Conservation (phyloP, 2,329 filamentous ascomycete genomes). For the Bipolaris gigantea region DNA sequence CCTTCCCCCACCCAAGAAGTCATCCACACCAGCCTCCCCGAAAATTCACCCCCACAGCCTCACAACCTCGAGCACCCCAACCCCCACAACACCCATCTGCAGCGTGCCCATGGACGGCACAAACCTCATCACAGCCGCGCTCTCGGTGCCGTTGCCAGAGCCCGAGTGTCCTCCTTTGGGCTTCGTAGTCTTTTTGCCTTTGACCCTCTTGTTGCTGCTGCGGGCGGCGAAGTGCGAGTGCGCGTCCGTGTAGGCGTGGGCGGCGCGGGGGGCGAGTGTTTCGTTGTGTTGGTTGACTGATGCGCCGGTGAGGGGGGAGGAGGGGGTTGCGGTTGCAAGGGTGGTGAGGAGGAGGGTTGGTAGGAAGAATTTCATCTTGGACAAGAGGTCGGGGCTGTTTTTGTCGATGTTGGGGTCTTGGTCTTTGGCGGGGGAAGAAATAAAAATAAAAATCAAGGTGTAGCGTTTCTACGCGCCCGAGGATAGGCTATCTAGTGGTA, state of each 20-base stretch:
- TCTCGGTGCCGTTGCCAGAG: background rate
- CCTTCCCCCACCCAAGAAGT: background rate
- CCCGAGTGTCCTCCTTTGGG: background rate
- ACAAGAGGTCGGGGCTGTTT: background rate
- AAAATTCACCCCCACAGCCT: constrained; percentile 24
- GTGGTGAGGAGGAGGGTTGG: constrained; percentile 29
- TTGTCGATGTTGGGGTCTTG: too few species aligned
- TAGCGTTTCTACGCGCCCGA: background rate
- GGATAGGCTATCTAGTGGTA: too few species aligned
- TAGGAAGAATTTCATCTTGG: constrained; percentile 32
- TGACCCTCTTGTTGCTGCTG: constrained; percentile 17
- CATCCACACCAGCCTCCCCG: background rate
- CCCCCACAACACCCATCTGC: constrained; percentile 29
- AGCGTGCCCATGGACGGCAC: constrained; percentile 27
- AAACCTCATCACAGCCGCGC: constrained; percentile 22
- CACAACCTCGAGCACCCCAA: constrained; percentile 30
- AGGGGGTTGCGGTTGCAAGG: constrained; percentile 33
- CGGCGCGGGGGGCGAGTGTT: constrained; percentile 14
- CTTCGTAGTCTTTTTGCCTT: background rate
- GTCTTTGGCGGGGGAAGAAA: background rate
- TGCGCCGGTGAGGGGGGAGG: constrained; percentile 25
- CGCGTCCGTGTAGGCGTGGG: constrained; percentile 5
- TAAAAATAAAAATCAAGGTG: too few species aligned
- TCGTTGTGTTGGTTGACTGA: constrained; percentile 15
- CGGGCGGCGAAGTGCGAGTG: constrained; percentile 27